phyloP scores from a whole-genome alignment of 257 asterid species.

The Solanum rostratum region DNA sequence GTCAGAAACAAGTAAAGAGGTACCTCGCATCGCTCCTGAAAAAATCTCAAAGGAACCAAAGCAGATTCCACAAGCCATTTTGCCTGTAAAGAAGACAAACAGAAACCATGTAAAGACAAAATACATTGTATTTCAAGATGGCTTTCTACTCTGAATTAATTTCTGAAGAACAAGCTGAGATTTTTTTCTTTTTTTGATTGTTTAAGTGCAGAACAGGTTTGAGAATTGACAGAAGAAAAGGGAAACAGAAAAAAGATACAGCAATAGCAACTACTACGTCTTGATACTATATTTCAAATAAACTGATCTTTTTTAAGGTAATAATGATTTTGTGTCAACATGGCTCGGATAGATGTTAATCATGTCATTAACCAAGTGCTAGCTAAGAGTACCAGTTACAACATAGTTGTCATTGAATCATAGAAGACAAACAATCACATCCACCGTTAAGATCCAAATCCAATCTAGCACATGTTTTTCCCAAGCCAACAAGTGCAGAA shows the following conservation, averaged over 20 bases:
- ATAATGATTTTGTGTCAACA: not conserved
- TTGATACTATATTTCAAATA: not conserved
- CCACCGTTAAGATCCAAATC: not conserved
- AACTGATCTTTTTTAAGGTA: not conserved
- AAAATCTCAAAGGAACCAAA: slow-evolving; percentile 78
- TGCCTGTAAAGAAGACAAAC: slow-evolving; percentile 33
- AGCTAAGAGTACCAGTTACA: not conserved
- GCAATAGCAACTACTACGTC: not conserved
- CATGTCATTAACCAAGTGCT: not conserved
- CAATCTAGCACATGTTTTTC: not conserved
- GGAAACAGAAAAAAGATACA: not conserved
- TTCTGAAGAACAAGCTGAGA: not conserved
- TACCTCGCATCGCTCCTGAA: slow-evolving; percentile 98
- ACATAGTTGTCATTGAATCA: not conserved
- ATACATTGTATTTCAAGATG: not conserved
- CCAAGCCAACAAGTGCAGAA: not conserved
- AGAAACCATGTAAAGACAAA: not conserved
- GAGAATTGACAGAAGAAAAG: not conserved
- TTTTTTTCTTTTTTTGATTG: not conserved
- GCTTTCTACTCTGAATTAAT: not conserved
- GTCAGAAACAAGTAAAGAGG: not conserved
- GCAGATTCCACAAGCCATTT: slow-evolving; percentile 98
- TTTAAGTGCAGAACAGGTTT: not conserved
- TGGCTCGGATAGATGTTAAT: no score
- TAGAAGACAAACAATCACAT: not conserved